Conservation (phyloP, 2,329 filamentous ascomycete species). For the Aspergillus flavus region DNA sequence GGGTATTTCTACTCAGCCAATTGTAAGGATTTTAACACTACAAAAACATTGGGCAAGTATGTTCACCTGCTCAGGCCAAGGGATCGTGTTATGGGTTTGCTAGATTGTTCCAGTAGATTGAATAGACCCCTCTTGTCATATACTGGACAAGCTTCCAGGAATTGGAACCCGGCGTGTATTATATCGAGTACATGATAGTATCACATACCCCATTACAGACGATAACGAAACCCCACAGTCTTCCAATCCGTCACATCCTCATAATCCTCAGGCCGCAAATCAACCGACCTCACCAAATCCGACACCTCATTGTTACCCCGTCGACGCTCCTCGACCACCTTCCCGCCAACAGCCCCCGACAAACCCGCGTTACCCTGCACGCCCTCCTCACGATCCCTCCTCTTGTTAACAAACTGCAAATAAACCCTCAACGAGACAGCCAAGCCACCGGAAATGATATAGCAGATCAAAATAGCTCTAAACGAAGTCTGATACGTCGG, state of each 20-base stretch:
- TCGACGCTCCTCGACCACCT: constrained; percentile 31
- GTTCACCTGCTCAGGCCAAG: too few species aligned
- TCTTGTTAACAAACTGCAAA: constrained; percentile 50
- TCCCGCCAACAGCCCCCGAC: constrained; percentile 46
- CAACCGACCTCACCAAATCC: constrained; percentile 31
- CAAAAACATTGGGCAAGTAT: too few species aligned
- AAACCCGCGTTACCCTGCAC: constrained; percentile 24
- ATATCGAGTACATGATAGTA: not conserved
- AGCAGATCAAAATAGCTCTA: constrained; percentile 59
- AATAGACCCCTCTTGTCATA: too few species aligned
- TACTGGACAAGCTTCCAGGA: not conserved
- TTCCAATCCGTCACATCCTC: constrained; percentile 65
- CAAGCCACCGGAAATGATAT: constrained; percentile 53
- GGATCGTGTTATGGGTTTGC: too few species aligned
- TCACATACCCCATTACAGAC: constrained; percentile 26
- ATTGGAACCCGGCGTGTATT: not conserved
- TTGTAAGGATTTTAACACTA: too few species aligned
- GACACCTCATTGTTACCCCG: constrained; percentile 42
- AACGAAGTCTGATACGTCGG: constrained; percentile 59
- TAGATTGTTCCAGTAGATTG: too few species aligned
- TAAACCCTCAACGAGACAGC: constrained; percentile 52
- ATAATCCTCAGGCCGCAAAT: constrained; percentile 51
- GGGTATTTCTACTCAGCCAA: too few species aligned
- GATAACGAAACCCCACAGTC: constrained; percentile 61
- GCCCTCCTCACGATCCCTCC: constrained; percentile 44